Conservation (phyloP, 1,284 basidiomycete species). For the Ustilago nuda region DNA sequence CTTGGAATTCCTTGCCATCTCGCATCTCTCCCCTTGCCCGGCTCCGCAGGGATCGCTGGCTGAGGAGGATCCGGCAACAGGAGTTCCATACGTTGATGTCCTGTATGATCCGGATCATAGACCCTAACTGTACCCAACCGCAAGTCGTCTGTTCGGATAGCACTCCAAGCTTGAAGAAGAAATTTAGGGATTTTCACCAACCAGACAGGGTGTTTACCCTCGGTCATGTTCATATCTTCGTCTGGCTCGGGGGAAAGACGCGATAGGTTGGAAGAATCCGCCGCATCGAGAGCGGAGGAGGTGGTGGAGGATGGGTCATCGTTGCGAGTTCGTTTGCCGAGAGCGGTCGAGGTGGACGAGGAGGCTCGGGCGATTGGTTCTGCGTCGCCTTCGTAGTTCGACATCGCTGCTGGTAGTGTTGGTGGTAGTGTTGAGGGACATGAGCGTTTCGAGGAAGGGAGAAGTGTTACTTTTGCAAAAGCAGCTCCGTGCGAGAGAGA, state of each 20-base stretch:
- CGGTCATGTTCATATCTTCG: constrained; percentile 60
- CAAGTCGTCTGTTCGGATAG: constrained; percentile 71
- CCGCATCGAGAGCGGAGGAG: not conserved
- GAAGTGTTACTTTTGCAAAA: not conserved
- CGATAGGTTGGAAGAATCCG: not conserved
- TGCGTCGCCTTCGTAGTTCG: constrained; percentile 54
- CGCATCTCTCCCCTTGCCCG: constrained; percentile 29
- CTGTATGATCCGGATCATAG: constrained; percentile 69
- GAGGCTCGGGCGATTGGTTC: constrained; percentile 46
- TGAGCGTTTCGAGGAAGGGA: not conserved
- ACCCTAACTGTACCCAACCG: constrained; percentile 72
- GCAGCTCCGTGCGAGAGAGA: not conserved
- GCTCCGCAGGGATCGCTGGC: constrained; percentile 50
- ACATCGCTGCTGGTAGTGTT: constrained; percentile 21
- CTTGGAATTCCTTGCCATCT: constrained; percentile 51
- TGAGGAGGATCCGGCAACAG: constrained; percentile 56
- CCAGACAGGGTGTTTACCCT: constrained; percentile 63
- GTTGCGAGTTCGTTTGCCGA: constrained; percentile 35
- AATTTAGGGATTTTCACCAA: constrained; percentile 72
- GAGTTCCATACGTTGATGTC: constrained; percentile 65
- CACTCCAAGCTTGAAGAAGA: constrained; percentile 72
- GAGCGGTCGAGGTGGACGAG: constrained; percentile 23
- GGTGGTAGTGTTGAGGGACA: not conserved
- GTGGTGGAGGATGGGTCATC: not conserved
- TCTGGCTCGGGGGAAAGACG: constrained; percentile 64